Conservation (phyloP, 2,329 filamentous ascomycete species). For the Alternaria novae-zelandiae region DNA sequence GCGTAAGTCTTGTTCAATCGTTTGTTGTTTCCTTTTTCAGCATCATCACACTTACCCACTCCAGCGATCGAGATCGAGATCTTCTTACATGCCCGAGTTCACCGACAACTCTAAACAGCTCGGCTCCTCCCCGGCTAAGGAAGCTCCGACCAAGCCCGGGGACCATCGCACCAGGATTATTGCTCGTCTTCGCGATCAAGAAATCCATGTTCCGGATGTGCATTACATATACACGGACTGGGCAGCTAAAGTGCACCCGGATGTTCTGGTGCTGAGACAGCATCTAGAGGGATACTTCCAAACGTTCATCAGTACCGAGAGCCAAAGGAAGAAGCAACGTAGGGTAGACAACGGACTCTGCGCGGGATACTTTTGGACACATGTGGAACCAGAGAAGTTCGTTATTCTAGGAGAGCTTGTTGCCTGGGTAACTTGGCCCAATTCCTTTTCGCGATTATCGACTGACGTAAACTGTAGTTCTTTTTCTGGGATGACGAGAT, state of each 20-base stretch:
- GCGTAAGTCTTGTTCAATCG: neutral
- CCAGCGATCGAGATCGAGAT: conserved; percentile 1
- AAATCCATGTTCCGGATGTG: conserved; percentile 11
- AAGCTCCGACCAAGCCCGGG: neutral
- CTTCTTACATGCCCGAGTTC: neutral
- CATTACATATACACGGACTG: conserved; percentile 8
- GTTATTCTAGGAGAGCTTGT: conserved; percentile 8
- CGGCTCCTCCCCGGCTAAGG: neutral
- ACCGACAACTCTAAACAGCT: neutral
- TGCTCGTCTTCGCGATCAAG: conserved; percentile 6
- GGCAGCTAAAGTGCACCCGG: conserved; percentile 3
- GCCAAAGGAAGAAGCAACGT: conserved; percentile 1
- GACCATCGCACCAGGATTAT: conserved; percentile 7
- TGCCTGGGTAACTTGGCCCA: neutral
- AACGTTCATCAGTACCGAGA: conserved; percentile 9
- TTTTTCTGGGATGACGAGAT: conserved; percentile 21
- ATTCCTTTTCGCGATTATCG: neutral
- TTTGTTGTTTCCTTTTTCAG: neutral
- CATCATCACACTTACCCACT: neutral
- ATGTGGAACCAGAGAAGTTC: conserved; percentile 6
- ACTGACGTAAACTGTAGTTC: conserved; percentile 3
- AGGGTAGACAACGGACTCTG: conserved; percentile 12
- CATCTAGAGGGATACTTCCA: conserved; percentile 8
- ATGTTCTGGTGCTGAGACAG: conserved; percentile 1
- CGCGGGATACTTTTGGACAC: conserved; percentile 9